A percentile compares a stretch with the other conserved stretches of the same genome.
Evolutionary conservation across 352 stramenopile genomes (phyloP).

Genomic region (Phytophthora podocarpi): DNA sequence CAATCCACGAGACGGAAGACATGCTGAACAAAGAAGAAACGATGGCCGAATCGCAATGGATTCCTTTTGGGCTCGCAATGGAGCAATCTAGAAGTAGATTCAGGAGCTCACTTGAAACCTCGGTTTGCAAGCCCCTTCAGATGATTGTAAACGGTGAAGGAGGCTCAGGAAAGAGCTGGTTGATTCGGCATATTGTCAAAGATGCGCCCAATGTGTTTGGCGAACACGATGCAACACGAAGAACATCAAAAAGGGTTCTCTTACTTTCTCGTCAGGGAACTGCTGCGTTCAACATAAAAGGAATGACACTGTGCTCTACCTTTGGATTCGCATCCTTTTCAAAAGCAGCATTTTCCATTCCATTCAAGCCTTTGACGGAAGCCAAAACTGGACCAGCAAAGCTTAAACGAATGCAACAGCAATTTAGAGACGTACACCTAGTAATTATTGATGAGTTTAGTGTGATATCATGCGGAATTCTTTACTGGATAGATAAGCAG

Average conservation of each 20-base stretch:
- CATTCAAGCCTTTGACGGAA: neutral
- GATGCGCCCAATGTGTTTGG: slow-evolving; percentile 1
- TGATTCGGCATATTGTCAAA: neutral
- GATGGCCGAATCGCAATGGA: slow-evolving; percentile 5
- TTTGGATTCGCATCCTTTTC: neutral
- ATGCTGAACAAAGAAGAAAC: neutral
- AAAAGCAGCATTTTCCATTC: neutral
- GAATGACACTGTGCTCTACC: neutral
- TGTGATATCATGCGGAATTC: no score
- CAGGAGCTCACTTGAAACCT: neutral
- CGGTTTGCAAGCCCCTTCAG: neutral
- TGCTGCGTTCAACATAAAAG: slow-evolving; percentile 3
- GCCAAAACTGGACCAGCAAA: no score
- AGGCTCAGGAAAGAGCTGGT: no score
- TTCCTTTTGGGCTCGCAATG: neutral
- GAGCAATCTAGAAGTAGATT: slow-evolving; percentile 1
- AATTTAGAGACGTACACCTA: no score
- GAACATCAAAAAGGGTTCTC: neutral
- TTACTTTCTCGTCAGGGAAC: slow-evolving; percentile 2
- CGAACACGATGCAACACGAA: neutral
- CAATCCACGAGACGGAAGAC: neutral
- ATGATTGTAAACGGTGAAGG: neutral
- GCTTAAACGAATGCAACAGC: slow-evolving; percentile 1
- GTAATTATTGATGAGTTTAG: no score
- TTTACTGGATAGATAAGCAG: no score